These are phyloP conservation scores for Ogataea neopini DNA, from an alignment of 805 yeast genomes.

Conservation along the genomic window DNA sequence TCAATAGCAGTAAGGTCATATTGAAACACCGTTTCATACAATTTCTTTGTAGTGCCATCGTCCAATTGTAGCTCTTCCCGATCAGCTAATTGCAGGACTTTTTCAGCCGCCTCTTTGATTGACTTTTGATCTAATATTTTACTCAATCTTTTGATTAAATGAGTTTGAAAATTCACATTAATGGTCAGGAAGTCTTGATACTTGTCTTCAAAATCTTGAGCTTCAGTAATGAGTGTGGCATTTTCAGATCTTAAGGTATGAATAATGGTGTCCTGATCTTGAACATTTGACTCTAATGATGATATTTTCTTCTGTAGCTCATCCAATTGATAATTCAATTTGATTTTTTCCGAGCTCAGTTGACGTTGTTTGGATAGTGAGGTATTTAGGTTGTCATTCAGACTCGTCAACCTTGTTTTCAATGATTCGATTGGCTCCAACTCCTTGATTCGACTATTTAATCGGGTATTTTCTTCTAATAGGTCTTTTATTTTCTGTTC, in stretches of 20 bases:
- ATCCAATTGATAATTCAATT: constrained; percentile 40
- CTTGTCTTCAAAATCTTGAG: constrained; percentile 7
- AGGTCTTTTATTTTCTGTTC: constrained; percentile 19
- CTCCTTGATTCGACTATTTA: no score
- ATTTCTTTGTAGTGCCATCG: constrained; percentile 32
- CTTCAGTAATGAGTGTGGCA: constrained; percentile 39
- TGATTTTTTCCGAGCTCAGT: constrained; percentile 20
- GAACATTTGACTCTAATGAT: constrained; percentile 22
- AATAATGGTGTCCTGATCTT: constrained; percentile 18
- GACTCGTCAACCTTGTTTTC: constrained; percentile 2
- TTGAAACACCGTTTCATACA: constrained; percentile 35
- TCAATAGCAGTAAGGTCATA: constrained; percentile 63
- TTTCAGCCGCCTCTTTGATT: constrained; percentile 55
- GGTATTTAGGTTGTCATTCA: constrained; percentile 12
- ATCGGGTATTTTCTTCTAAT: neutral
- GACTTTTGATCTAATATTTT: constrained; percentile 60
- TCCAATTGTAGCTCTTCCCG: constrained; percentile 26
- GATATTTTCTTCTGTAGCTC: constrained; percentile 29
- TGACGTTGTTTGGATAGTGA: constrained; percentile 21
- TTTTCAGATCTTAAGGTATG: constrained; percentile 43
- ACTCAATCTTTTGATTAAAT: constrained; percentile 50
- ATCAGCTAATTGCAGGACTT: constrained; percentile 45
- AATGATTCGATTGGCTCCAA: neutral
- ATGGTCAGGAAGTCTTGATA: constrained; percentile 20
- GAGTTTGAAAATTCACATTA: constrained; percentile 50